Conservation (phyloP, 1,139 yeast genomes). For the Yamadazyma conglobata region DNA sequence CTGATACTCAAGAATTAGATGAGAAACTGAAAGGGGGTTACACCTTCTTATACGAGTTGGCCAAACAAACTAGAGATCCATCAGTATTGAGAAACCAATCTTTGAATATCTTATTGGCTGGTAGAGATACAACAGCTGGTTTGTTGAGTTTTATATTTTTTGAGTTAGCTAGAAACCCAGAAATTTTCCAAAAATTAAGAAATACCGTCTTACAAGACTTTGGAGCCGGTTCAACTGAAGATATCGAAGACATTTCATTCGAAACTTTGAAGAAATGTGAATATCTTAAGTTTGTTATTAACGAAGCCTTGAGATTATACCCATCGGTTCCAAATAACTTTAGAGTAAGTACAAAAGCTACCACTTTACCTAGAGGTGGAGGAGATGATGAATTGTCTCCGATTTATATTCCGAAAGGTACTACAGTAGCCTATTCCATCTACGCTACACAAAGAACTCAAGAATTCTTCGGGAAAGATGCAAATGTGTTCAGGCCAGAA, state of each 20-base stretch:
- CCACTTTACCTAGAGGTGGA: conserved; percentile 52
- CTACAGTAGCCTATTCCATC: conserved; percentile 38
- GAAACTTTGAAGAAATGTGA: conserved; percentile 48
- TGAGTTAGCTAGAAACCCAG: conserved; percentile 42
- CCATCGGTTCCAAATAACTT: conserved; percentile 53
- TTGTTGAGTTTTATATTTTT: conserved; percentile 39
- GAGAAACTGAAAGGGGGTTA: conserved; percentile 35
- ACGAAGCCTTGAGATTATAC: conserved; percentile 48
- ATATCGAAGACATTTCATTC: conserved; percentile 33
- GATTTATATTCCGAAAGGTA: conserved; percentile 40
- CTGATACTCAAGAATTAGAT: conserved; percentile 31
- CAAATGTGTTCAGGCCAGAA: conserved; percentile 42
- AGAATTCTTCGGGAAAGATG: conserved; percentile 43
- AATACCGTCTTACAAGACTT: conserved; percentile 29
- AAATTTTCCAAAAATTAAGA: conserved; percentile 31
- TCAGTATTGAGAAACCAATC: conserved; percentile 41
- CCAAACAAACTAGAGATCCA: conserved; percentile 42
- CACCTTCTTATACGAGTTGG: conserved; percentile 44
- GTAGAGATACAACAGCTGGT: conserved; percentile 49
- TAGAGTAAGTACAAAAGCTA: conserved; percentile 41
- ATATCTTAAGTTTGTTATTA: conserved; percentile 44
- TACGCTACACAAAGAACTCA: conserved; percentile 41
- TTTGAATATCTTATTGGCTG: conserved; percentile 44
- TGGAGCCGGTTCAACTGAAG: conserved; percentile 33
- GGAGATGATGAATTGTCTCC: conserved; percentile 43